Percentiles rank a stretch among this genome's conserved stretches.
Conservation (phyloP, 2,329 filamentous ascomycete species). For the Dothiorella sarmentorum region DNA sequence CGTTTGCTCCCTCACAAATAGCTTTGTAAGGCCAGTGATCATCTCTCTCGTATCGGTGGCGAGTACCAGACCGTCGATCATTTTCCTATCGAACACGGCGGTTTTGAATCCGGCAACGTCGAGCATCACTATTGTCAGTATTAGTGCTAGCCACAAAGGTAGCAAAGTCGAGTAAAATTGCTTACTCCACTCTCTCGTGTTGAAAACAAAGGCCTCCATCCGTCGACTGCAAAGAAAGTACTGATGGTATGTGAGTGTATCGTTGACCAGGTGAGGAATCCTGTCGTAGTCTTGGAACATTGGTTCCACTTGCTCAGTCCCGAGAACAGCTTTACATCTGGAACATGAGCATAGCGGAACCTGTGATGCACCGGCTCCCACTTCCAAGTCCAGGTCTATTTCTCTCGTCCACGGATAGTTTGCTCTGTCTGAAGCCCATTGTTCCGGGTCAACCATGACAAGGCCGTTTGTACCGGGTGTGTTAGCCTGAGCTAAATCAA, state of each 20-base stretch:
- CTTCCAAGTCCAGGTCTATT: conserved; percentile 15
- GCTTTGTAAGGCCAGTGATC: neutral
- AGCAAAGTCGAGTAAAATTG: accelerated
- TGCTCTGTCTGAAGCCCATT: neutral
- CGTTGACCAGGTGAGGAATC: neutral
- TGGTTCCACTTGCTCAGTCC: neutral
- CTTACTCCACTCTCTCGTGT: neutral
- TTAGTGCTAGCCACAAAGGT: neutral
- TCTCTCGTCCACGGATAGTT: neutral
- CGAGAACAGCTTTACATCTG: conserved; percentile 16
- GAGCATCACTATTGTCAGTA: neutral
- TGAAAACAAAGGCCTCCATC: neutral
- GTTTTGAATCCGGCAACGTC: neutral
- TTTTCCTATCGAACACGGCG: neutral
- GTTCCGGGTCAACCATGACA: conserved; percentile 20
- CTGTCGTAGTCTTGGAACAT: neutral
- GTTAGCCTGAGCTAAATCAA: neutral
- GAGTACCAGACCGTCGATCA: neutral
- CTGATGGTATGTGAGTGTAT: neutral
- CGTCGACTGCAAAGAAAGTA: neutral
- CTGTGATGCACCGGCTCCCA: conserved; percentile 5
- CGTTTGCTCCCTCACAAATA: neutral
- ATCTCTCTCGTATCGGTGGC: neutral
- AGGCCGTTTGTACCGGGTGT: conserved; percentile 17
- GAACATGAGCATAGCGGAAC: conserved; percentile 19